phyloP scores from a whole-genome alignment of 2,329 filamentous ascomycete species.

The Neopestalotiopsis sp. region DNA sequence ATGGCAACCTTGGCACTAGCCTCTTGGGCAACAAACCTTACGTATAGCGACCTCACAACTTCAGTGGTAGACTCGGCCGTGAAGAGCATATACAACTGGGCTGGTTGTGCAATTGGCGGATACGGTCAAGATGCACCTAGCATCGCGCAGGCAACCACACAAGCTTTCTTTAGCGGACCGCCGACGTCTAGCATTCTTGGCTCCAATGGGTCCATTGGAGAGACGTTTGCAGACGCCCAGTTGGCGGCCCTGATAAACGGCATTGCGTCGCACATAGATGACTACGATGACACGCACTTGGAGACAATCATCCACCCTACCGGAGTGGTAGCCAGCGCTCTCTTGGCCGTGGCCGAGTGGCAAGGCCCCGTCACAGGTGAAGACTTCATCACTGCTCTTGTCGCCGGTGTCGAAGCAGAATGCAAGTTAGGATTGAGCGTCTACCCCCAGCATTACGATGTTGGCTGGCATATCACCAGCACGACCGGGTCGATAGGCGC shows the following conservation, averaged over 20 bases:
- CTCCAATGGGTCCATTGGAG: conserved; percentile 30
- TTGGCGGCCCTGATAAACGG: conserved; percentile 59
- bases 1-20: conserved; percentile 56
- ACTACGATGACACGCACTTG: conserved; percentile 63
- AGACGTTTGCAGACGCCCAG: conserved; percentile 46
- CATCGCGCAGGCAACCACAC: conserved; percentile 35
- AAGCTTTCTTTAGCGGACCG: conserved; percentile 37
- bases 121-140: conserved; percentile 50
- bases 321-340: conserved; percentile 54
- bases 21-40: conserved; percentile 50
- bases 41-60: conserved; percentile 44
- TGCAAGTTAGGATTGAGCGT: conserved; percentile 59
- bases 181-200: conserved; percentile 39
- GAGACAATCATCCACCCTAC: conserved; percentile 62
- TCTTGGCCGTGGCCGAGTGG: conserved; percentile 53
- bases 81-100: conserved; percentile 59
- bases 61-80: conserved; percentile 49
- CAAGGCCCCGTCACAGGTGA: conserved; percentile 44
- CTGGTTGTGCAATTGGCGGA: conserved; percentile 58
- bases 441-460: conserved; percentile 59
- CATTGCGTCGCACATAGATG: conserved; percentile 60
- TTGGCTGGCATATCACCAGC: conserved; percentile 62
- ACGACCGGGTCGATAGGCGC: conserved; percentile 58
- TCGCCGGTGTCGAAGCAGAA: conserved; percentile 57
- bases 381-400: conserved; percentile 56